Base-by-base conservation (phyloP, 2,329 filamentous ascomycete genomes). In the Fusarium buxicola region DNA sequence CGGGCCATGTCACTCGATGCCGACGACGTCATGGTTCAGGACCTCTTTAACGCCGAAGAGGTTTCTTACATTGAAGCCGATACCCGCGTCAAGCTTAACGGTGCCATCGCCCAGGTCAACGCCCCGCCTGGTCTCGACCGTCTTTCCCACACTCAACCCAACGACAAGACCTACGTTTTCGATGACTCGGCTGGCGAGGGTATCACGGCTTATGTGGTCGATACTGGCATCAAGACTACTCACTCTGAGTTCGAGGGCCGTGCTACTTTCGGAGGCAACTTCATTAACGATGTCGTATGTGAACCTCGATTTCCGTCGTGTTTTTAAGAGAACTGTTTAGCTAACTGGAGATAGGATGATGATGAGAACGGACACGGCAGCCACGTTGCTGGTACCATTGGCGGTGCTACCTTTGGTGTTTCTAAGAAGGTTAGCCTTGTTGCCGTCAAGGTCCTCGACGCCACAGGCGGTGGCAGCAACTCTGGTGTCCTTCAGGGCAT, bases 351-450 rank as follows among this genome's bases (percentile, higher is more conserved):
- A 30, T 32, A 80, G 75, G 71, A 86, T 69, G 79, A 79, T 5
- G 85, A 88, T 50, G 79, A 83, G 63, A 85, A 88, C 68, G 87
- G 87, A 11, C 87, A 89, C 74, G 87, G 87, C 35, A 86, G 80
- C 52, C 88, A 89, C 76, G 85, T 88, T 24, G 81, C 86, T 9
- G 87, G 86, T 21, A 89, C 86, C 13, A 84, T 88, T 38, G 87
- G 78, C 18, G 85, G 86, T 30, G 78, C 76, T 49, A 88, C 83
- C 3, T 89, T 85, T 56, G 87, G 87, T 61, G 85, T 89, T 6
- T 84, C 86, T 67, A 72, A 72, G 67, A 72, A 72, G 60, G 68
- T 57, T 27, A 75, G 77, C 52, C 74, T 87, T 39, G 74, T 87
- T 48, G 84, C 81, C 32, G 85, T 89, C 75, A 89, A 89, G 79